Evolutionary conservation across 768 basidiomycete species (phyloP), one percentile per base, ranked within the genome.

Genomic region (Tubosaeta sp.): DNA sequence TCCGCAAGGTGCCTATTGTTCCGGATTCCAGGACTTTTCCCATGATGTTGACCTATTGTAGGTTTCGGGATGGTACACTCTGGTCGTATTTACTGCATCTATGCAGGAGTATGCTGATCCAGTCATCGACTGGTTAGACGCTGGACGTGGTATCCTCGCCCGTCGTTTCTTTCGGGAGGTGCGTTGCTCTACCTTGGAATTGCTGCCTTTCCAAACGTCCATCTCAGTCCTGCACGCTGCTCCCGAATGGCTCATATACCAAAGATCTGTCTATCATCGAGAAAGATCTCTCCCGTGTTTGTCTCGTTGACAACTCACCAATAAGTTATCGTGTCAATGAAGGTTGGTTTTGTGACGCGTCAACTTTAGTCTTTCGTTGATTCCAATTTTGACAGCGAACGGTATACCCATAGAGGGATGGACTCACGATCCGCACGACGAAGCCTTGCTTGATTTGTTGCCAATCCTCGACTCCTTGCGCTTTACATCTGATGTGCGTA

Each of bases 61-160:
- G 94, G 95, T 97, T 35, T 94, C 96, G 27, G 78, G 86, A 22
- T 99, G 96, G 96, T 99, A 99, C 71, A 98, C 94, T 1, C 81
- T 99, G 53, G 94, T 99, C 47, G 93, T 99, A 56, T 99, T 95
- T 71, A 99, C 96, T 29, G 96, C 96, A 7, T 97, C 95, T 9
- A 92, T 99, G 90, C 89, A 94, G 64, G 96, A 99, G 71, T 99
- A 99, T 68, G 96, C 96, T 54, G 96, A 99, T 74, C 96, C 96
- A 0, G 94, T 99, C 25, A 99, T 99, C 59, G 96, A 99, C 71
- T 99, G 96, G 96, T 74, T 99, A 48, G 96, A 99, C 65, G 92
- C 87, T 48, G 92, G 94, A 4, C 81, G 92, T 40, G 94, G 94
- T 16, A 90, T 98, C 51, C 81, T 99, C 31, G 82, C 78, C 2